Percentiles rank a stretch among this genome's conserved stretches.
These are phyloP conservation scores for Dictyostelium capitatum DNA, from an alignment of 78 protist genomes.

Conservation along the genomic window DNA sequence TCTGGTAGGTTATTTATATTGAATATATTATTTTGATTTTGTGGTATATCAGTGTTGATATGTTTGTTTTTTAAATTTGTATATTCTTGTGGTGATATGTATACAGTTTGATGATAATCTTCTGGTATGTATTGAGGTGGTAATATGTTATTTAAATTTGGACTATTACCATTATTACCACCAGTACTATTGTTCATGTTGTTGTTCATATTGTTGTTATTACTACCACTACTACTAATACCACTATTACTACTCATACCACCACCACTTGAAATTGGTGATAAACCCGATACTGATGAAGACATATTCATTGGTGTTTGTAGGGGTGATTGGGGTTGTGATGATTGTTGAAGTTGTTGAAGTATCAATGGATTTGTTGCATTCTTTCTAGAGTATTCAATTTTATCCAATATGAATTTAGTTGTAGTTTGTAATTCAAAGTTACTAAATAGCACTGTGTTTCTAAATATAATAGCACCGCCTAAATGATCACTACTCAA, in stretches of 20 bases:
- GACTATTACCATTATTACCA: background rate
- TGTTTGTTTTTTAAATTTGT: conserved; percentile 10
- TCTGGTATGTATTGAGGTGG: conserved; percentile 1
- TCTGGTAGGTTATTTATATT: background rate
- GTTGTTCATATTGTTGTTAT: background rate
- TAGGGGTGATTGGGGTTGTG: conserved; percentile 35
- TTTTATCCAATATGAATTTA: conserved; percentile 36
- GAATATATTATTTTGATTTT: background rate
- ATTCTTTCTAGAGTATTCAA: conserved; percentile 22
- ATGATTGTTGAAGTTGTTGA: conserved; percentile 24
- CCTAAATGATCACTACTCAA: conserved; percentile 49
- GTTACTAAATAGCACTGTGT: conserved; percentile 35
- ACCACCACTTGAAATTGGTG: background rate
- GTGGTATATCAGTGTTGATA: background rate
- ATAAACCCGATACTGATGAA: background rate
- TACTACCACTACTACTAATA: background rate
- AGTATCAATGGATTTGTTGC: conserved; percentile 12
- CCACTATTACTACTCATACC: background rate
- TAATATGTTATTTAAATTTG: background rate
- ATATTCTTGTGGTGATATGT: conserved; percentile 31
- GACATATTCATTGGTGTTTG: background rate
- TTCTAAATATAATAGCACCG: conserved; percentile 57
- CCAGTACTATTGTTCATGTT: background rate
- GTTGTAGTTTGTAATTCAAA: conserved; percentile 39
- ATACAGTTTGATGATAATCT: conserved; percentile 17